Conservation (phyloP, 2,329 filamentous ascomycete species). For the Periconia digitata region DNA sequence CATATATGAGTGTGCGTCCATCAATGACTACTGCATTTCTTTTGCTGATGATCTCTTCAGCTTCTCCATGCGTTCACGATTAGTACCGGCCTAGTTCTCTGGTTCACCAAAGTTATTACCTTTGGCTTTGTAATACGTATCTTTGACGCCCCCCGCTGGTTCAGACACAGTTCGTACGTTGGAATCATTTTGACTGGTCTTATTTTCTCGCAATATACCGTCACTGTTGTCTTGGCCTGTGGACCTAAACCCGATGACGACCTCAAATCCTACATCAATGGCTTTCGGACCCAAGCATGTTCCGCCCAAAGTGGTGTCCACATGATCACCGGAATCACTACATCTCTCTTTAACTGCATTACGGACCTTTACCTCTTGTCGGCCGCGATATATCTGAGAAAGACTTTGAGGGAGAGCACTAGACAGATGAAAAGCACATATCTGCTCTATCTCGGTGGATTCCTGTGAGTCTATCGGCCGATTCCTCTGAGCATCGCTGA, state of each 20-base stretch:
- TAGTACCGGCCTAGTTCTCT: conserved; percentile 18
- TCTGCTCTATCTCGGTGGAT: conserved; percentile 12
- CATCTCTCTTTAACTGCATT: conserved; percentile 12
- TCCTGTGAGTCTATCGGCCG: conserved; percentile 10
- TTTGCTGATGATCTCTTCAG: conserved; percentile 7
- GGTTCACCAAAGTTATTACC: conserved; percentile 21
- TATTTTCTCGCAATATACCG: conserved; percentile 16
- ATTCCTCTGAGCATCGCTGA: conserved; percentile 3
- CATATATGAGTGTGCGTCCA: conserved; percentile 11
- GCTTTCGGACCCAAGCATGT: conserved; percentile 14
- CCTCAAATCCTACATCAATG: conserved; percentile 15
- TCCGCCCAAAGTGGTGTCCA: conserved; percentile 11
- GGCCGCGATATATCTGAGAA: conserved; percentile 11
- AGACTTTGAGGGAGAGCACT: conserved; percentile 9
- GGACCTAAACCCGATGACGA: conserved; percentile 15
- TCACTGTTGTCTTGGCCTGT: conserved; percentile 18
- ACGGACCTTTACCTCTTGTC: conserved; percentile 17
- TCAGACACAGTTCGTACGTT: conserved; percentile 18
- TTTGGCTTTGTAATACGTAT: conserved; percentile 16
- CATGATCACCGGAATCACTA: conserved; percentile 12
- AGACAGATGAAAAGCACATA: conserved; percentile 17
- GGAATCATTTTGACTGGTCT: conserved; percentile 19
- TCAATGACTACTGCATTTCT: neutral
- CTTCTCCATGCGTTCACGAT: conserved; percentile 14
- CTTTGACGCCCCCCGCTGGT: conserved; percentile 19